Base-by-base conservation (phyloP, 306 rosid genomes). In the Betula pendula region DNA sequence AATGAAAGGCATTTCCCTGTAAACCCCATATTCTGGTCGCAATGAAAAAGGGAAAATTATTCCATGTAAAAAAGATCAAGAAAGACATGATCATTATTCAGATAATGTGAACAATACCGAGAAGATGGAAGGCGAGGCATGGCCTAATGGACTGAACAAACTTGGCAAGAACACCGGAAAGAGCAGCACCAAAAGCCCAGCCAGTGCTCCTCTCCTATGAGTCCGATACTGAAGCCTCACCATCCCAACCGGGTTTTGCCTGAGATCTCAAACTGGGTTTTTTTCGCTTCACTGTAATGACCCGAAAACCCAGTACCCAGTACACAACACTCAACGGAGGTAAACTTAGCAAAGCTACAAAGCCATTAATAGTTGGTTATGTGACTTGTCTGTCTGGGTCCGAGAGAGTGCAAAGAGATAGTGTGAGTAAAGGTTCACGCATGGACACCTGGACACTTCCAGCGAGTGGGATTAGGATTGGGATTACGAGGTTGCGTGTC, bases 81-180 rank as follows among this genome's bases (percentile, higher is more conserved):
- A 75, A 20, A 10, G 15, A 33, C 11, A 58, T 4, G 27, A 38
- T 75, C 14, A 13, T 65, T 27, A 13, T 65, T 27, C 43, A 63
- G 10, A 69, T 29, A 66, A 8, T 35, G 52, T 5, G 65, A 50
- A 75, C 81, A 79, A 10, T 77, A 95, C 99, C 89, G 84, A 81
- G 80, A 79, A 87, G 66, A 82, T 65, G 78, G 92, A 86, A 86
- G 92, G 82, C 11, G 86, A 87, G 31, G 88, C 97, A 83, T 83
- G 74, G 50, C 81, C 69, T 43, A 90, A 83, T 50, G 97, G 97
- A 42, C 84, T 83, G 84, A 94, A 89, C 73, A 94, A 83, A 58
- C 77, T 71, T 45, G 97, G 91, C 68, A 85, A 82, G 75, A 87
- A 82, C 85, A 84, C 40, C 1, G 96, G 93, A 40, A 84, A 86